Base-by-base conservation (phyloP, 352 stramenopile species). In the Peronospora tabacina region DNA sequence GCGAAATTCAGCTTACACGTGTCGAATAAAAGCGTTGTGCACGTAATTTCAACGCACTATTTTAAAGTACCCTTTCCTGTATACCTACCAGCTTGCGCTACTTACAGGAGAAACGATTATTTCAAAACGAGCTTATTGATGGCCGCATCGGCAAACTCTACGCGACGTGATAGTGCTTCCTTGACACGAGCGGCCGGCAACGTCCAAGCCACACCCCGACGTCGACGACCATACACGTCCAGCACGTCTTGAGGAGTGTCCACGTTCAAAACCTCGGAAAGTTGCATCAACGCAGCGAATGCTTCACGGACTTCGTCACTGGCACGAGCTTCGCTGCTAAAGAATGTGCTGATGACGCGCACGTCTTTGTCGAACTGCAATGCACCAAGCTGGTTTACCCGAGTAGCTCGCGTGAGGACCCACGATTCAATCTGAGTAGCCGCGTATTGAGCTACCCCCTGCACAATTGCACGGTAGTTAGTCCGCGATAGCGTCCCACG, bases 311-410 rank as follows among this genome's bases (percentile, higher is more conserved):
- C 65, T 45, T 88, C 64, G 52, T 75, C 70, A 6, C 48, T 52
- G 20, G 74, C 66, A 33, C 66, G 59, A 49, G 58, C 49, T 67
- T 71, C 62, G 40, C 36, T 44, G 15, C 49, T 66, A 44, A 94
- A 85, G 61, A 87, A 86, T 9, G 55, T 71, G 17, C 44, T 74
- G 9, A 94, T 54, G 34, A 89, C 67, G 40, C 83, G 81, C 43
- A 94, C 26, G 49, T 94, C 83, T 52, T 94, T 94, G 57, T 94
- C 83, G 15, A 92, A 85, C 44, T 94, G 83, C 2, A 94, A 60
- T 16, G 83, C 81, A 13, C 83, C 83, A 19, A 94, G 75, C 52
- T 89, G 81, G 20, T 85, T 90, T 53, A 92, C 83, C 11, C 73
- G 72, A 44, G 67, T 56, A 26, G 55, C 54, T n/a, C 68, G 68